A percentile compares a stretch with the other conserved stretches of the same genome.
Evolutionary conservation across 805 yeast species (phyloP).

Genomic region (Starmerella stellata): DNA sequence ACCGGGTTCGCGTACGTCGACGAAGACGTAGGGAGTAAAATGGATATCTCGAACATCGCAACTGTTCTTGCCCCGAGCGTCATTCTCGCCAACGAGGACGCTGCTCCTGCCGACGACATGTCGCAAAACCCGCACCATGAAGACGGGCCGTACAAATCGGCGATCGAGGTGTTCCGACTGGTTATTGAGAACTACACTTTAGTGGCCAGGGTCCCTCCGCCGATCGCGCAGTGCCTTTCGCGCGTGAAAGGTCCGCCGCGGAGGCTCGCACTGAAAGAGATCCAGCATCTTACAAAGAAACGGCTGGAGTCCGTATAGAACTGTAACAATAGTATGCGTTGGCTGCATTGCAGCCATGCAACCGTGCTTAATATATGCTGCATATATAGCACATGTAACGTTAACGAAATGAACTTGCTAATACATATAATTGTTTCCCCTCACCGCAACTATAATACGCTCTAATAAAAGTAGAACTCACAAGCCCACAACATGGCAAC

Average conservation of each 20-base stretch:
- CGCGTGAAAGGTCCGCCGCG: constrained; percentile 8
- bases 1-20: constrained; percentile 88
- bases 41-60: constrained; percentile 89
- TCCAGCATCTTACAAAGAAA: constrained; percentile 5
- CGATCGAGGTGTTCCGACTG: constrained; percentile 76
- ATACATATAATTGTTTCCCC: no score
- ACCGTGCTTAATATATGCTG: no score
- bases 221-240: constrained; percentile 25
- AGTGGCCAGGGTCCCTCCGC: constrained; percentile 57
- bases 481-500: no score
- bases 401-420: no score
- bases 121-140: neutral
- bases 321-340: no score
- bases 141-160: constrained; percentile 41
- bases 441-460: no score
- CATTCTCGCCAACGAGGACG: constrained; percentile 38
- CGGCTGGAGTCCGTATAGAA: no score
- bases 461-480: no score
- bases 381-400: no score
- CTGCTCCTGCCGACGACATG: constrained; percentile 3
- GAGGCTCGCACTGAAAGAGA: constrained; percentile 2
- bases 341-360: no score
- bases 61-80: constrained; percentile 92
- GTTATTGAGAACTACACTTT: constrained; percentile 69
- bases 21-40: constrained; percentile 61